These are phyloP conservation scores for Macrolepiota fuliginosa DNA, from an alignment of 768 basidiomycete genomes.

Conservation along the genomic window DNA sequence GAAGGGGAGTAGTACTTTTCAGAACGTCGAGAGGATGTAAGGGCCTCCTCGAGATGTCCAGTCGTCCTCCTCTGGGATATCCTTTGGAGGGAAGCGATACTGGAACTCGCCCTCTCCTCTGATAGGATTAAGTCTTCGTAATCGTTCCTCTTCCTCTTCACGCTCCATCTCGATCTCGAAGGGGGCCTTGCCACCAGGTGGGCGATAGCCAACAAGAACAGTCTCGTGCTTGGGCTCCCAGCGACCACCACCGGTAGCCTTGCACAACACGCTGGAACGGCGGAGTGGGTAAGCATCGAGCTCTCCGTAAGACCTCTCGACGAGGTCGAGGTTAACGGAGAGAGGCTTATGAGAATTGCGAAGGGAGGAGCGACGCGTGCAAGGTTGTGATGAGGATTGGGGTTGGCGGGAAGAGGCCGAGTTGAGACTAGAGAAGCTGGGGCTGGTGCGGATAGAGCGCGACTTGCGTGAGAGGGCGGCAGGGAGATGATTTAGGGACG, in stretches of 20 bases:
- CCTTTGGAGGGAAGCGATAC: slow-evolving; percentile 51
- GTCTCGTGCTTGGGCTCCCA: slow-evolving; percentile 68
- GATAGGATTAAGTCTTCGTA: slow-evolving; percentile 57
- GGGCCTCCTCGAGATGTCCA: slow-evolving; percentile 30
- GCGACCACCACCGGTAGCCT: slow-evolving; percentile 75
- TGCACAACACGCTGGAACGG: slow-evolving; percentile 66
- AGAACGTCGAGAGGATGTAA: slow-evolving; percentile 63
- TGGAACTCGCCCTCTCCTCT: slow-evolving; percentile 66
- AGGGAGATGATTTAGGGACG: slow-evolving; percentile 20
- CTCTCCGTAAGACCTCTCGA: slow-evolving; percentile 59
- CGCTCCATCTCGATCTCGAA: slow-evolving; percentile 72
- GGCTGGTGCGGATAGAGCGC: slow-evolving; percentile 28
- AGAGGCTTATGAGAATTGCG: slow-evolving; percentile 35
- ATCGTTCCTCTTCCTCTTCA: slow-evolving; percentile 52
- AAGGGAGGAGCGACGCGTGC: slow-evolving; percentile 27
- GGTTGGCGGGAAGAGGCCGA: slow-evolving; percentile 31
- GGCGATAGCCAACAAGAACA: slow-evolving; percentile 44
- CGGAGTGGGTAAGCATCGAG: slow-evolving; percentile 73
- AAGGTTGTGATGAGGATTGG: slow-evolving; percentile 12
- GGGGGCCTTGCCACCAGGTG: slow-evolving; percentile 64
- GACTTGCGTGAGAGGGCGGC: slow-evolving; percentile 27
- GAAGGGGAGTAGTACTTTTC: slow-evolving; percentile 19
- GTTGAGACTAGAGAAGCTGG: slow-evolving; percentile 33
- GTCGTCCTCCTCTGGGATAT: slow-evolving; percentile 9
- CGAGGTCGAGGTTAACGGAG: slow-evolving; percentile 28